phyloP scores from a whole-genome alignment of 2,329 filamentous ascomycete species.

The Thielaviopsis punctulata region DNA sequence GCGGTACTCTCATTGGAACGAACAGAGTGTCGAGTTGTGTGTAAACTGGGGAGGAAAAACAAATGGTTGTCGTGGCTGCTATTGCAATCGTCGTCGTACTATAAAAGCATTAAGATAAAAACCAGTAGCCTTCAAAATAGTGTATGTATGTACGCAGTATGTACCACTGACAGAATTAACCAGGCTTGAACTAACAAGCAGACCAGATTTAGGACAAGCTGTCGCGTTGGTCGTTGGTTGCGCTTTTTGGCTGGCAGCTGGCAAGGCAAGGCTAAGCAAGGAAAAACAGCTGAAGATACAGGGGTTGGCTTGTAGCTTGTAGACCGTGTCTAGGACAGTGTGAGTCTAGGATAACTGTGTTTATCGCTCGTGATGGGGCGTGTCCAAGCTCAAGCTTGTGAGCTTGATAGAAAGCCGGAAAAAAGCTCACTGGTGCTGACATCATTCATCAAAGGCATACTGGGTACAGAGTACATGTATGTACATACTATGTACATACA shows the following conservation, averaged over 20 bases:
- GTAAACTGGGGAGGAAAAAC: neutral
- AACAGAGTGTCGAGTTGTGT: neutral
- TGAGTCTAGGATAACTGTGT: neutral
- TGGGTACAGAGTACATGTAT: no score
- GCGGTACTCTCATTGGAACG: conserved; percentile 43
- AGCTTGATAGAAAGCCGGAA: neutral
- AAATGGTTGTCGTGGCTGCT: neutral
- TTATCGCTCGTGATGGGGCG: neutral
- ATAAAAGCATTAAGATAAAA: neutral
- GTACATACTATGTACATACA: no score
- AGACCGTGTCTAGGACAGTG: neutral
- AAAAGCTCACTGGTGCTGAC: neutral
- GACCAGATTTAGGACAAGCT: conserved; percentile 15
- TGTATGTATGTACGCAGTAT: no score
- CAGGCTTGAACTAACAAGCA: neutral
- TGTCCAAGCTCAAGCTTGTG: neutral
- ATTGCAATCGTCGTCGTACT: neutral
- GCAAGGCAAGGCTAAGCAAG: neutral
- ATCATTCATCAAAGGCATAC: no score
- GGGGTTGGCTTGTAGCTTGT: neutral
- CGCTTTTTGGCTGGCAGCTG: neutral
- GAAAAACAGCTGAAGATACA: neutral
- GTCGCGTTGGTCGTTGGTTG: conserved; percentile 13
- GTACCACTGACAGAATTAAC: no score
- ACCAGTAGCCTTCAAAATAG: no score